These are phyloP conservation scores for Durusdinium trenchii DNA, from an alignment of 73 alveolate genomes.

Conservation along the genomic window DNA sequence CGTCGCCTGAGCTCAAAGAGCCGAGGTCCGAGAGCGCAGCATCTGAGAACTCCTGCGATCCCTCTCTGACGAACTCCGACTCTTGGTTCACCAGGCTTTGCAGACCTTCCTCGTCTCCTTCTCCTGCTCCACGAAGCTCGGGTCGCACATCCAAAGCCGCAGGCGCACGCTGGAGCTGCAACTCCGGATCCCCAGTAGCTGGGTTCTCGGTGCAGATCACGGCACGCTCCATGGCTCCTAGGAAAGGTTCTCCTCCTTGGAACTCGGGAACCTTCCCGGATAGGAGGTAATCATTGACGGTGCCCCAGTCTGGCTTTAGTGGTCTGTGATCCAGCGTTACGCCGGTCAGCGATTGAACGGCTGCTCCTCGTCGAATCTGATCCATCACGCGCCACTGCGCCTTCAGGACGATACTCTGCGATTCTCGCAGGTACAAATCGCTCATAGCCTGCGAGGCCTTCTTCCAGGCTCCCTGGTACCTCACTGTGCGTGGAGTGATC, in stretches of 20 bases:
- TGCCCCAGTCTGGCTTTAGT: neutral
- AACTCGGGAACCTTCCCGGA: neutral
- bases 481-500: neutral
- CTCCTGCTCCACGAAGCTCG: neutral
- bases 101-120: neutral
- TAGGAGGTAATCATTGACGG: no score
- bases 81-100: neutral
- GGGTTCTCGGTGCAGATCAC: neutral
- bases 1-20: no score
- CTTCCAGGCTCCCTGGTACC: conserved; percentile 20
- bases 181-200: neutral
- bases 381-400: neutral
- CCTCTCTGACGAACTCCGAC: neutral
- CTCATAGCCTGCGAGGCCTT: neutral
- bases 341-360: neutral
- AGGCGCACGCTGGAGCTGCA: no score
- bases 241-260: neutral
- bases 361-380: neutral
- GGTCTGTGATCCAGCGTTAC: neutral
- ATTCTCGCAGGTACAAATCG: conserved; percentile 12
- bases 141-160: neutral
- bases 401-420: neutral
- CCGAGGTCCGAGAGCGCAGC: neutral
- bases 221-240: neutral
- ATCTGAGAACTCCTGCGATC: neutral